Base-by-base conservation (phyloP, 2,329 filamentous ascomycete species). In the Fusarium heterosporum region DNA sequence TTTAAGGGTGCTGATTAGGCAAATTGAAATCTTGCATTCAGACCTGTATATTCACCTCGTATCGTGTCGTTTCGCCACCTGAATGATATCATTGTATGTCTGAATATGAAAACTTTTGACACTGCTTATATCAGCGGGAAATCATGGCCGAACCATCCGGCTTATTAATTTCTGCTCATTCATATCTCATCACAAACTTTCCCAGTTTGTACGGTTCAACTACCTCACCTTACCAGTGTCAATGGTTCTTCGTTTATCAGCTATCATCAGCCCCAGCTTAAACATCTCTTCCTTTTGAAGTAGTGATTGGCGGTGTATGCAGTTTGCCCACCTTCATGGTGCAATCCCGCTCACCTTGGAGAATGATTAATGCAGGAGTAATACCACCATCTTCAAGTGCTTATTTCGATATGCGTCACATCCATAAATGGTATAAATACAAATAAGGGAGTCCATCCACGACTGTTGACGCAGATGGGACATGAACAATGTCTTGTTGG, bases 1-100 rank as follows among this genome's bases (percentile, higher is more conserved):
- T 73, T 75, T 61, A 73, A 72, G 71, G 72, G 70, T 70, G 66
- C 71, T 70, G 61, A 72, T 72, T 73, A 72, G 76, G 73, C 76
- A 77, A 76, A 74, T 74, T 72, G 72, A 74, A 74, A 75, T 74
- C 70, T 72, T 75, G 68, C 66, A 71, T 71, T 72, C 69, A 63
- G 63, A 67, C 60, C 38, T 42, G 16, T 48, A 28, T 55, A 26
- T 42, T 16, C 39, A 30, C 28, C 16, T 29, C 51, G 36, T 55
- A 50, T 52, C 47, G 59, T 63, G 45, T 59, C 22, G 49, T 14
- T 16, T 46, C 26, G 19, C 29, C 48, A 30, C n/a, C 57, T 16
- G 40, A 30, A 26, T 29, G 52, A 68, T 63, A 49, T 52, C 49
- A 51, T 46, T 26, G 29, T 32, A 41, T 41, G 13, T 16, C 29